Evolutionary conservation across 306 rosid species (phyloP).

Genomic region (Pterocarpus macrocarpus): DNA sequence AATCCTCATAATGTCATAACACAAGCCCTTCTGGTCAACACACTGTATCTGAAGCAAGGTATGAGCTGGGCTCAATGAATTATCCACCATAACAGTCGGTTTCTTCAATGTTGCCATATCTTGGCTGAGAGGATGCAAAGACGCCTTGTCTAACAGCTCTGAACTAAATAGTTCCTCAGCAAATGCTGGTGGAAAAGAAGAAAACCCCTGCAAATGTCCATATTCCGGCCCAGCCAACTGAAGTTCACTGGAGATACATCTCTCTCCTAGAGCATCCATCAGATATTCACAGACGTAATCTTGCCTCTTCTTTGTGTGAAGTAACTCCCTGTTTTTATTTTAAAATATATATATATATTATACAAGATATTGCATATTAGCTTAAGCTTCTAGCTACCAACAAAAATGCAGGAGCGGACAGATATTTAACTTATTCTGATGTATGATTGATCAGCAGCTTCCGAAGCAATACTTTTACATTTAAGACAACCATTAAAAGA

Average conservation of each 20-base stretch:
- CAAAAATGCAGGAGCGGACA: neutral
- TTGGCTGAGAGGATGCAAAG: constrained; percentile 57
- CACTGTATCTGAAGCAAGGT: constrained; percentile 86
- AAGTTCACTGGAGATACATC: constrained; percentile 77
- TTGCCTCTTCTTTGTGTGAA: constrained; percentile 75
- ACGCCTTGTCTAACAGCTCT: constrained; percentile 59
- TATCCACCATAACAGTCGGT: constrained; percentile 69
- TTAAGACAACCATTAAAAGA: neutral
- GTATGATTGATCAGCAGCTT: neutral
- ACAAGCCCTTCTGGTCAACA: constrained; percentile 77
- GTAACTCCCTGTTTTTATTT: constrained; percentile 64
- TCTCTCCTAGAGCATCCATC: constrained; percentile 70
- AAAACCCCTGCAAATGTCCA: constrained; percentile 68
- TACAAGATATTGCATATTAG: constrained; percentile 24
- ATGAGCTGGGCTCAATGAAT: constrained; percentile 76
- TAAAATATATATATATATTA: neutral
- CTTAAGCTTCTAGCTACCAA: constrained; percentile 7
- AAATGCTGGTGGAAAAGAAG: constrained; percentile 77
- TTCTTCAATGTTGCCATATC: constrained; percentile 57
- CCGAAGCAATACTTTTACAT: constrained; percentile 3
- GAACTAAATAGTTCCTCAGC: constrained; percentile 74
- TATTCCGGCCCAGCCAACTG: constrained; percentile 94
- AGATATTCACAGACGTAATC: constrained; percentile 71
- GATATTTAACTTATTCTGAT: neutral
- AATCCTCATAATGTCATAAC: constrained; percentile 86